Base-by-base conservation (phyloP, 1,284 basidiomycete species). In the Ganoderma lucidum region DNA sequence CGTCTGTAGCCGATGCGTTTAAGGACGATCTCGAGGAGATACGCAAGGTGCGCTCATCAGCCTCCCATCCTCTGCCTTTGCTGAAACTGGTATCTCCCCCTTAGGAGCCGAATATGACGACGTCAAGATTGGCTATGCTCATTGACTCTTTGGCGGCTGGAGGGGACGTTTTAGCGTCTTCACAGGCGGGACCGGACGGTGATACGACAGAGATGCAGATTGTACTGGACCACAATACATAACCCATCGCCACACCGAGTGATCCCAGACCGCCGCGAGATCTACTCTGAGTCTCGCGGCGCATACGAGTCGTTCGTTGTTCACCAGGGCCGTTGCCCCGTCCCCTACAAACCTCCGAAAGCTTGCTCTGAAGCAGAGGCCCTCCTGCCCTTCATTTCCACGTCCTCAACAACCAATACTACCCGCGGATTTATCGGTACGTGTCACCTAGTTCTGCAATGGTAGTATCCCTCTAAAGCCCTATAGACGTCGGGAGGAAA, bases 81-180 rank as follows among this genome's bases (percentile, higher is more conserved):
- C 42, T 70, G 2, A 48, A 37, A 35, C 35, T 35, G 23, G 23
- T 23, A 3, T 35, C 35, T 3, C 35, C 12, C 12, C 3, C 59
- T 61, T 32, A 95, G 92, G 93, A 95, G 79, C 89, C 90, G 0
- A 90, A 89, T 70, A 81, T 95, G 70, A 87, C 87, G 0, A 84
- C 85, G 4, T 88, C 91, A 14, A 85, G 89, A 8, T 81, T 95
- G 3, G 84, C 87, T 0, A 78, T 95, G 65, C 84, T 95, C 37
- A 92, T 95, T 71, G 92, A 95, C 75, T 93, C 93, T 0, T 80
- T 95, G 62, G 92, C 91, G 8, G 88, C 92, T 0, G 92, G 93
- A 6, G 88, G 91, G 2, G 90, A 93, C 55, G 86, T 93, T 0
- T 93, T 92, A 75, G 80, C 86, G 5, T 86, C 88, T 3, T 74